Evolutionary conservation across 2,329 filamentous ascomycete genomes (phyloP), one percentile per base, ranked within the genome.

Genomic region (Aspergillus niger): DNA sequence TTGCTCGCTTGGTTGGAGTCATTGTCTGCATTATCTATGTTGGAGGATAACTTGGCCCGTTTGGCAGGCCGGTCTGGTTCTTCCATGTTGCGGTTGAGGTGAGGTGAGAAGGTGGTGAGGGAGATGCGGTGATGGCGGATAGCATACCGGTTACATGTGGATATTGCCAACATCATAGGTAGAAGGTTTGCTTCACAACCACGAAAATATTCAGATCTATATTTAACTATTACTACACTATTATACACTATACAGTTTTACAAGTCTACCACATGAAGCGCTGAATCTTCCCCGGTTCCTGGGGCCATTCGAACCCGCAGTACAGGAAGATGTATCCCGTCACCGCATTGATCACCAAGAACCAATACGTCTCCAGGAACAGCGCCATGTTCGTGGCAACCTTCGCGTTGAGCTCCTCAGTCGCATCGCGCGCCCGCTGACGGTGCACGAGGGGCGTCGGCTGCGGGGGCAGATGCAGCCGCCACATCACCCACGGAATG

Each of bases 401-500:
- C 26, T 74, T 67, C 7, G 70, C 67, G 8, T 65, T 65, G 10
- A 71, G 69, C 32, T 67, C 67, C 36, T 69, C 66, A 11, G 63
- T 59, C 17, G 69, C 67, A 49, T 63, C 57, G 15, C 65, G 50
- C 1, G 67, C 63, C 17, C 70, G 66, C 56, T 72, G 60, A 15
- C 72, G 70, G 58, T 73, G 72, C 22, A 64, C 61, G 3, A 70
- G 61, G 13, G 72, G 71, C 41, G 67, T 70, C 53, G 55, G 81
- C 75, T 70, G 66, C 6, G 69, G 66, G 0, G 91, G 91, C 0
- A 96, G 79, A 69, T 96, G 85, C 7, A 98, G 78, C 0, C 95
- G 85, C 91, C 93, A 98, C 69, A 97, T 88, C 8, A 97, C 85
- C 92, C 92, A 99, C 0, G 94, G 93, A 11, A 97, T 83, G 72